A percentile compares a stretch with the other conserved stretches of the same genome.
Conservation (phyloP, 2,329 filamentous ascomycete species). For the Colletotrichum lindemuthianum region DNA sequence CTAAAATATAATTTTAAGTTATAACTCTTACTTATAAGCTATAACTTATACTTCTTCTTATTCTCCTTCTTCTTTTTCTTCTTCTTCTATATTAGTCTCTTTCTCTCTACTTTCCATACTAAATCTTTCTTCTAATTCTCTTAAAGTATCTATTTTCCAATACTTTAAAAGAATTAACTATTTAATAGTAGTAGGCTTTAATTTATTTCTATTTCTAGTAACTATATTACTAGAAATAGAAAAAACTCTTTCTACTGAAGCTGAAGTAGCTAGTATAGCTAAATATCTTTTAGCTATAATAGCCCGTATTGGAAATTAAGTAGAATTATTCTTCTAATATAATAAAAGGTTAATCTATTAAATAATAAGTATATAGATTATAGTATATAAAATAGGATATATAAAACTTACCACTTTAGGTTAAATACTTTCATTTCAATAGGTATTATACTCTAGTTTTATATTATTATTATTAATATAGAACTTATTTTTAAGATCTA, state of each 20-base stretch:
- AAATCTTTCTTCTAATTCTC: conserved; percentile 3
- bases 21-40: too few species aligned
- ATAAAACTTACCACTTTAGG: too few species aligned
- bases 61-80: too few species aligned
- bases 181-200: not conserved
- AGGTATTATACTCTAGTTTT: too few species aligned
- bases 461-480: too few species aligned
- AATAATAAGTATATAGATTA: not conserved
- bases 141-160: not conserved
- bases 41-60: too few species aligned
- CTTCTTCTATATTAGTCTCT: not conserved
- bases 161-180: not conserved
- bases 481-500: too few species aligned
- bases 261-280: conserved; percentile 34
- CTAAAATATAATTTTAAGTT: too few species aligned
- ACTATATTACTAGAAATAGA: not conserved
- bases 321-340: not conserved
- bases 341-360: not conserved
- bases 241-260: not conserved
- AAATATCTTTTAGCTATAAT: not conserved
- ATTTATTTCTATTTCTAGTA: conserved; percentile 2
- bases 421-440: too few species aligned
- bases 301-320: not conserved
- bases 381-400: not conserved
- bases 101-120: not conserved